These are phyloP conservation scores for Crepidotus variabilis DNA, from an alignment of 768 basidiomycete genomes.

Conservation along the genomic window DNA sequence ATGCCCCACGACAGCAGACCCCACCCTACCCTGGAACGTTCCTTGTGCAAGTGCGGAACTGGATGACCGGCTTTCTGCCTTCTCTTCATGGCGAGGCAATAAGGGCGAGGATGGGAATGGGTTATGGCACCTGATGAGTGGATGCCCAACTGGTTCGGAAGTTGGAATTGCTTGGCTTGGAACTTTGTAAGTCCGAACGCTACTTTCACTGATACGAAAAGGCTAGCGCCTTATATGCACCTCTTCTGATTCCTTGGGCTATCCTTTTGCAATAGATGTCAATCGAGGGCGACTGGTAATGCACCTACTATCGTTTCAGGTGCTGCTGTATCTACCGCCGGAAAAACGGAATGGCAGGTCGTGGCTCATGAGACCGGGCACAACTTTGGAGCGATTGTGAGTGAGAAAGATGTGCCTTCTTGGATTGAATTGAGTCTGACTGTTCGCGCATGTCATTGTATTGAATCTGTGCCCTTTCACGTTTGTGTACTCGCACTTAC, in stretches of 20 bases:
- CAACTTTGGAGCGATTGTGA: conserved; percentile 86
- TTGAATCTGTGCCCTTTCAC: no score
- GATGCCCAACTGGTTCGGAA: conserved; percentile 76
- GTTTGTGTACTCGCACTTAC: neutral
- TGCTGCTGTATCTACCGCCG: conserved; percentile 76
- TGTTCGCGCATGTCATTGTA: conserved; percentile 11
- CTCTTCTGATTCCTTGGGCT: conserved; percentile 4
- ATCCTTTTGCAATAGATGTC: conserved; percentile 39
- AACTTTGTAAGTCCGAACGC: conserved; percentile 49
- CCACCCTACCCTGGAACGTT: conserved; percentile 69
- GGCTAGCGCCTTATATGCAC: neutral
- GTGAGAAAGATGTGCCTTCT: conserved; percentile 23
- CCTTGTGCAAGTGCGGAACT: conserved; percentile 57
- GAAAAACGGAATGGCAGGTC: conserved; percentile 79
- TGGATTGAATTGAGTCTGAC: conserved; percentile 10
- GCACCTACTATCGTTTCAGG: conserved; percentile 62
- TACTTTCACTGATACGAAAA: neutral
- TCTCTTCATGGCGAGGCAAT: conserved; percentile 78
- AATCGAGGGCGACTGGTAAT: conserved; percentile 44
- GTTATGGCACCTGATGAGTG: conserved; percentile 87
- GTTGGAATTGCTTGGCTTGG: conserved; percentile 89
- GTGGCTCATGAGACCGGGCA: conserved; percentile 82
- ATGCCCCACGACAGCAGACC: conserved; percentile 57
- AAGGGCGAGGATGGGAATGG: conserved; percentile 74
- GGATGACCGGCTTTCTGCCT: conserved; percentile 69